These are phyloP conservation scores for Phytophthora aleatoria DNA, from an alignment of 352 stramenopile species.

Conservation along the genomic window DNA sequence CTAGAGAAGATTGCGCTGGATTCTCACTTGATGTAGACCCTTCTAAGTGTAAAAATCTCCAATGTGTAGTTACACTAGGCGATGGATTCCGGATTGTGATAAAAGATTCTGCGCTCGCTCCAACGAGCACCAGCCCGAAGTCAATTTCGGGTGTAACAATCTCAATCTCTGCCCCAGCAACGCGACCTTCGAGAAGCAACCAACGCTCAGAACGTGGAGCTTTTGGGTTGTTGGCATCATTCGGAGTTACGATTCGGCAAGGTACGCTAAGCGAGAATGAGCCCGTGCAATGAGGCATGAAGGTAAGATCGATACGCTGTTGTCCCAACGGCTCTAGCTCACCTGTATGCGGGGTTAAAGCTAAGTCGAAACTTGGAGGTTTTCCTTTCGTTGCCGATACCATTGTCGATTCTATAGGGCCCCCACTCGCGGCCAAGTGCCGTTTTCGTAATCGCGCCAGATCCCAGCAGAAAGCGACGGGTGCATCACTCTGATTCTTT, in stretches of 20 bases:
- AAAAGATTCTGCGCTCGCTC: slow-evolving; percentile 43
- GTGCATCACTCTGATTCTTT: slow-evolving; percentile 42
- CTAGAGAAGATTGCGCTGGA: slow-evolving; percentile 2
- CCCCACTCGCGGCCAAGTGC: slow-evolving; percentile 19
- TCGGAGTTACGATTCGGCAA: slow-evolving; percentile 32
- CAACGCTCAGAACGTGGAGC: slow-evolving; percentile 44
- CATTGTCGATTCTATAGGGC: slow-evolving; percentile 4
- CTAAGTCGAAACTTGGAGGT: slow-evolving; percentile 30
- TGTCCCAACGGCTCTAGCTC: slow-evolving; percentile 27
- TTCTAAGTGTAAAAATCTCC: slow-evolving; percentile 57
- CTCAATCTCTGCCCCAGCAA: slow-evolving; percentile 46
- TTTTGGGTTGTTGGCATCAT: background rate
- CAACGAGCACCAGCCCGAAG: slow-evolving; percentile 76
- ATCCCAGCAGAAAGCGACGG: slow-evolving; percentile 43
- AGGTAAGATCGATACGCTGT: slow-evolving; percentile 30
- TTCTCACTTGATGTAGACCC: slow-evolving; percentile 1
- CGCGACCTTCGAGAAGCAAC: slow-evolving; percentile 56
- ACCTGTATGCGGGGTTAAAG: slow-evolving; percentile 23
- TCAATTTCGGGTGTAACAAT: slow-evolving; percentile 63
- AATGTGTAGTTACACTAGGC: slow-evolving; percentile 32
- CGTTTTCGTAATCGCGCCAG: slow-evolving; percentile 18
- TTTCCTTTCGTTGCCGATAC: slow-evolving; percentile 3
- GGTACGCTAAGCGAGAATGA: slow-evolving; percentile 55
- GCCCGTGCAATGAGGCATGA: slow-evolving; percentile 49
- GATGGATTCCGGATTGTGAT: slow-evolving; percentile 39